Base-by-base conservation (phyloP, 805 yeast genomes). In the Sugiyamaella smithiae region DNA sequence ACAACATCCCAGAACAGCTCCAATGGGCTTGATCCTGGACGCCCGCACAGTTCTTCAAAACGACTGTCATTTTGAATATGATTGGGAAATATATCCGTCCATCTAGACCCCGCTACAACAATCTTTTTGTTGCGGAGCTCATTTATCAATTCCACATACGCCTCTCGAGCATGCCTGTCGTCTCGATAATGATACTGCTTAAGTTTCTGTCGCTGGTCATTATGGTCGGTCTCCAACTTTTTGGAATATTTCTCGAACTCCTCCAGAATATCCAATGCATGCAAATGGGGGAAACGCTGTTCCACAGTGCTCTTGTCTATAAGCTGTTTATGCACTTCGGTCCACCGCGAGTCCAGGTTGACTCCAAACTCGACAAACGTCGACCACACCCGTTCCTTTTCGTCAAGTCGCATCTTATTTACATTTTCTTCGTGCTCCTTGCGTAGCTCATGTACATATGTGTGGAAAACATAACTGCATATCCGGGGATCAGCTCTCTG, bases 1-100 rank as follows among this genome's bases (percentile, higher is more conserved):
- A 84, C 73, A 0, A 76, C 58, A 62, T 89, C 96, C 78, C 87
- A 77, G 62, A 84, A 88, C 35, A 86, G 65, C 54, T 88, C 95
- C 36, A 82, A 60, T 0, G 96, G 84, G 1, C 81, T 75, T 0
- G 96, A 88, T 0, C 96, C 96, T 40, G 77, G 72, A 46, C 89
- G 74, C 0, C 95, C 96, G 49, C 88, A 72, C 31, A 88, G 54
- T 19, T 74, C 78, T 12, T 77, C 58, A 59, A 84, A 88, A 12
- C 78, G 67, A 40, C 70, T 71, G 52, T 83, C 84, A 26, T 77
- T 75, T 50, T 78, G 78, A 1, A 88, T 57, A 4, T 59, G 51
- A 0, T 74, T 68, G 22, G 19, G 5, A 36, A 77, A 72, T 1
- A 86, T 58, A 20, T 82, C 83, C 42, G 64, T 67, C 82, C 95